Conservation (phyloP, 2,329 filamentous ascomycete species). For the Talaromyces sp. region DNA sequence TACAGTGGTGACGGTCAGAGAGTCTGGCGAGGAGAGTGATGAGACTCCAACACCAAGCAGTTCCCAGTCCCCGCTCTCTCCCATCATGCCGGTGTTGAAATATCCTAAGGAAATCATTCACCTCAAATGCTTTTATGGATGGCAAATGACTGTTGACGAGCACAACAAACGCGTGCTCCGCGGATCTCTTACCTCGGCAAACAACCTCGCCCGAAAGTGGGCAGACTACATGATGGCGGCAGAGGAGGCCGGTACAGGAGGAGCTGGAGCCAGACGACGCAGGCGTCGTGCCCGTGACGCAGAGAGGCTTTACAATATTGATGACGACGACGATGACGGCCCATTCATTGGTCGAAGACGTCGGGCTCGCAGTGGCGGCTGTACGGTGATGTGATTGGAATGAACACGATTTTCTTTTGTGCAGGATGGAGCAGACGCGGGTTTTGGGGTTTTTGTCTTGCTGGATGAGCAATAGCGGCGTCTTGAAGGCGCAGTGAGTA, state of each 20-base stretch:
- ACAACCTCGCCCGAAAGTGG: slow-evolving; percentile 84
- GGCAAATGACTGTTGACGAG: slow-evolving; percentile 91
- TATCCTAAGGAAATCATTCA: slow-evolving; percentile 76
- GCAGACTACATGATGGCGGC: slow-evolving; percentile 88
- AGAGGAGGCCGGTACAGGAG: slow-evolving; percentile 68
- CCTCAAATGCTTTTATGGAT: slow-evolving; percentile 91
- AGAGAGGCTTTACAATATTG: slow-evolving; percentile 64
- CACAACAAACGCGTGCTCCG: slow-evolving; percentile 80
- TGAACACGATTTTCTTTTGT: neutral
- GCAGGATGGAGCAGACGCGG: neutral
- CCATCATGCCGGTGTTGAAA: neutral
- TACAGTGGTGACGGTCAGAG: slow-evolving; percentile 29
- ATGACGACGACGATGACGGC: slow-evolving; percentile 67
- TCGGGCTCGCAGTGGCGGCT: slow-evolving; percentile 60
- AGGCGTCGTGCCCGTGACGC: slow-evolving; percentile 76
- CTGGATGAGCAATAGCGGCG: neutral
- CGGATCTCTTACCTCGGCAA: slow-evolving; percentile 69
- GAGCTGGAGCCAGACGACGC: slow-evolving; percentile 61
- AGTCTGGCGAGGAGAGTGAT: slow-evolving; percentile 17
- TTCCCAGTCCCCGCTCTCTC: slow-evolving; percentile 2
- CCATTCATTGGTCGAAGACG: slow-evolving; percentile 50
- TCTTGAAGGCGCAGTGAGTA: neutral
- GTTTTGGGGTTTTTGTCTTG: neutral
- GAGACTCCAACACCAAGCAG: slow-evolving; percentile 16
- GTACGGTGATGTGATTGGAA: slow-evolving; percentile 57